These are phyloP conservation scores for Botrytis byssoidea DNA, from an alignment of 2,329 filamentous ascomycete species.

Conservation along the genomic window DNA sequence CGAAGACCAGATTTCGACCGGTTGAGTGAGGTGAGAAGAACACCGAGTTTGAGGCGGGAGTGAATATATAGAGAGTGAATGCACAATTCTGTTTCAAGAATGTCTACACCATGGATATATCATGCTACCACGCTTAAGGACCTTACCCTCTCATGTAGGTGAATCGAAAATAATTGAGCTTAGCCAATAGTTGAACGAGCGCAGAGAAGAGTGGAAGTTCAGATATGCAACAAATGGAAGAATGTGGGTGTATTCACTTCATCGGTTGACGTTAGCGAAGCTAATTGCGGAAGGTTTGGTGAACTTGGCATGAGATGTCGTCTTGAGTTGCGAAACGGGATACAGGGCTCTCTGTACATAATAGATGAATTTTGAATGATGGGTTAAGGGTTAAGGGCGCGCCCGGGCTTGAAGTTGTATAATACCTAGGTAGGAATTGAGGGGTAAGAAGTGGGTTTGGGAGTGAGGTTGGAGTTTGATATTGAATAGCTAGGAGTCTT, in stretches of 20 bases:
- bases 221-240: background rate
- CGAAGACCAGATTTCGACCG: no score
- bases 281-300: no score
- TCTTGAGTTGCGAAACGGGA: background rate
- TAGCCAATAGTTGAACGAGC: background rate
- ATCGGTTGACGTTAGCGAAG: background rate
- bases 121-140: rapidly evolving
- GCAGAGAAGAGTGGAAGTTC: background rate
- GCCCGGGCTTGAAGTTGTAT: no score
- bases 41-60: no score
- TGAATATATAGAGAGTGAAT: background rate
- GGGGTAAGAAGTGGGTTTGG: background rate
- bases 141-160: background rate
- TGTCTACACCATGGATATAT: background rate
- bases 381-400: no score
- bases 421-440: background rate
- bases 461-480: no score
- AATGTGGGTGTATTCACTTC: background rate
- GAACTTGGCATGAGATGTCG: background rate
- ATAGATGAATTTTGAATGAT: background rate
- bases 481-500: background rate
- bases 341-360: background rate
- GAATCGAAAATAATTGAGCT: background rate
- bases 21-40: rapidly evolving
- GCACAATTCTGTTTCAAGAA: background rate